These are phyloP conservation scores for Petunia axillaris DNA, from an alignment of 257 asterid genomes.

Conservation along the genomic window DNA sequence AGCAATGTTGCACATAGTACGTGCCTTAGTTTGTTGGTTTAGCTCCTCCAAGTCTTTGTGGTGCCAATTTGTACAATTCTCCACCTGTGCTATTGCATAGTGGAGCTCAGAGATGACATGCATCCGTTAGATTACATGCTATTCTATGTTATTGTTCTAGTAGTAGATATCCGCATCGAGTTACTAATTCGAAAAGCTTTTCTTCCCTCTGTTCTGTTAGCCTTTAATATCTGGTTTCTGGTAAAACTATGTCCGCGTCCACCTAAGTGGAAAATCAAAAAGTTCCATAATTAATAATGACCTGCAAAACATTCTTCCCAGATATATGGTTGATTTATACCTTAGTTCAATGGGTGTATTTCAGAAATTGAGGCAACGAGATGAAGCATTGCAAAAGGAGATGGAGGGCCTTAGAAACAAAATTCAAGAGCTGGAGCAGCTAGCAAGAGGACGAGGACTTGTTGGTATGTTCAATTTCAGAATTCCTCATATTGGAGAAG, in stretches of 20 bases:
- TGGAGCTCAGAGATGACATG: background rate
- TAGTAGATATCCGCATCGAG: background rate
- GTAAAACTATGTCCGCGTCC: background rate
- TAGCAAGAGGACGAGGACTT: conserved; percentile 50
- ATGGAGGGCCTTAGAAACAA: conserved; percentile 40
- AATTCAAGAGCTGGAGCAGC: conserved; percentile 48
- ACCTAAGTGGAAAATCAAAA: background rate
- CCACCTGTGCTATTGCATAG: background rate
- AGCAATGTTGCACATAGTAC: background rate
- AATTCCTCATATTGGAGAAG: conserved; percentile 34
- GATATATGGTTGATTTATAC: background rate
- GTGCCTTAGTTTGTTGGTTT: background rate
- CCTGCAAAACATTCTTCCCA: background rate
- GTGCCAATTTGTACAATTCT: background rate
- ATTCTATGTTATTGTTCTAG: background rate
- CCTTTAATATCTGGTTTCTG: background rate
- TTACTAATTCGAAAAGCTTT: background rate
- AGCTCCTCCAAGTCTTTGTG: background rate
- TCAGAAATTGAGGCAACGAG: conserved; percentile 46
- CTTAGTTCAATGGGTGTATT: conserved; percentile 22
- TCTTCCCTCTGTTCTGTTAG: background rate
- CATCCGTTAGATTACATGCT: background rate
- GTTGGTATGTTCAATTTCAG: conserved; percentile 44
- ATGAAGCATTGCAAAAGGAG: conserved; percentile 45
- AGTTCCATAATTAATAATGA: background rate